Conservation (phyloP, 179 eudicot genomes). For the Gypsophila paniculata region DNA sequence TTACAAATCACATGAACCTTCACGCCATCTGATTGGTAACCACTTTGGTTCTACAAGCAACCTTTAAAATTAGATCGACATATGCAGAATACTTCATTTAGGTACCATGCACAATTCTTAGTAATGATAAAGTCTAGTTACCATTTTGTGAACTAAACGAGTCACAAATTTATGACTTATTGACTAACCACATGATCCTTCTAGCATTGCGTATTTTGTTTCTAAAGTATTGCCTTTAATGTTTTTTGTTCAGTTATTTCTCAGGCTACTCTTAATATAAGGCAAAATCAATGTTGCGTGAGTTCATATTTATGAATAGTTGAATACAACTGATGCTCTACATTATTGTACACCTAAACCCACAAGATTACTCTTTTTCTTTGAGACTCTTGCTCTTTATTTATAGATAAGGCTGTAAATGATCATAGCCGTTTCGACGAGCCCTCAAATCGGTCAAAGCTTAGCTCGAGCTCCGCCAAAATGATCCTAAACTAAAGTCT, state of each 20-base stretch:
- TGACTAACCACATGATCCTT: not conserved
- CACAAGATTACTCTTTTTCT: not conserved
- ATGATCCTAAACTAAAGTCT: no score
- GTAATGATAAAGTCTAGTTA: not conserved
- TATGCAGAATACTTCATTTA: no score
- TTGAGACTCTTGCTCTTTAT: not conserved
- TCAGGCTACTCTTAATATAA: no score
- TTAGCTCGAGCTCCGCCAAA: no score
- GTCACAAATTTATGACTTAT: not conserved
- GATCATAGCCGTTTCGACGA: no score
- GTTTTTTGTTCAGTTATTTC: not conserved
- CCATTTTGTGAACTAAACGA: not conserved
- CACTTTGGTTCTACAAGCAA: no score
- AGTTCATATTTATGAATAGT: not conserved
- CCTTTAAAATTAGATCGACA: no score
- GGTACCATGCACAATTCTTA: not conserved
- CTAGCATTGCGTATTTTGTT: not conserved
- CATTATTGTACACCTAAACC: not conserved
- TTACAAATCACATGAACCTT: no score
- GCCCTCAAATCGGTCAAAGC: no score
- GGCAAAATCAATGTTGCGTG: not conserved
- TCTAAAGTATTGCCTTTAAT: not conserved
- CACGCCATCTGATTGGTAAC: no score
- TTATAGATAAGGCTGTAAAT: no score
- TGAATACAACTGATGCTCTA: not conserved